Base-by-base conservation (phyloP, 768 basidiomycete species). In the Trametes villosa region DNA sequence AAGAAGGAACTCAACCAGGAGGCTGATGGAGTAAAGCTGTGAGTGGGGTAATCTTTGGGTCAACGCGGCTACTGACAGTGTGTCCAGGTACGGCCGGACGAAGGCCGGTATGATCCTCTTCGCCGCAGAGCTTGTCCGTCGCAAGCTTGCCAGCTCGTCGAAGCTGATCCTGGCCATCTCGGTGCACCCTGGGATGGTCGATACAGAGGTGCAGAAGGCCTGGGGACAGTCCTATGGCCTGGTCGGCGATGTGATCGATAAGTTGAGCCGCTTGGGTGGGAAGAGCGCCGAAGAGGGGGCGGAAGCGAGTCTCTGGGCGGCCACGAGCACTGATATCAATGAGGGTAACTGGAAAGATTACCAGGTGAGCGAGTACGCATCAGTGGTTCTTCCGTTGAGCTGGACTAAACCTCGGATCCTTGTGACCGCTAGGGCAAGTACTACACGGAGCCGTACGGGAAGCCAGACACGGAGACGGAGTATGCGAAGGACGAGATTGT, bases 261-360 rank as follows among this genome's bases (percentile, higher is more conserved):
- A 49, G 26, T 41, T 70, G 4, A 57, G 63, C 24, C 59, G 65
- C 5, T 18, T 59, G 13, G 55, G 65, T 11, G 68, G 66, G 3
- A 71, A 72, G 60, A 71, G 64, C 44, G 68, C 71, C 2, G 57
- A 65, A n/a, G 71, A 72, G 36, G 71, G 71, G 18, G 71, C 71
- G 7, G 70, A 72, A 53, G 68, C 70, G 6, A 66, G 70, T 24
- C 59, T 72, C 11, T 71, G 71, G 70, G 71, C 71, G 6, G 71
- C 70, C 18, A 62, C 61, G 11, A 69, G 67, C 57, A 67, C 67
- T 13, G 70, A 70, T 30, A 71, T 72, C 30, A 68, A 57, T 40
- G 59, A 63, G 27, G 52, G 54, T 4, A 72, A 72, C 57, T 72
- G 68, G 68, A 66, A 64, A 33, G 70, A 72, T 9, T 67, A 50